Base-by-base conservation (phyloP, 2,329 filamentous ascomycete species). In the Aspergillus awamori region DNA sequence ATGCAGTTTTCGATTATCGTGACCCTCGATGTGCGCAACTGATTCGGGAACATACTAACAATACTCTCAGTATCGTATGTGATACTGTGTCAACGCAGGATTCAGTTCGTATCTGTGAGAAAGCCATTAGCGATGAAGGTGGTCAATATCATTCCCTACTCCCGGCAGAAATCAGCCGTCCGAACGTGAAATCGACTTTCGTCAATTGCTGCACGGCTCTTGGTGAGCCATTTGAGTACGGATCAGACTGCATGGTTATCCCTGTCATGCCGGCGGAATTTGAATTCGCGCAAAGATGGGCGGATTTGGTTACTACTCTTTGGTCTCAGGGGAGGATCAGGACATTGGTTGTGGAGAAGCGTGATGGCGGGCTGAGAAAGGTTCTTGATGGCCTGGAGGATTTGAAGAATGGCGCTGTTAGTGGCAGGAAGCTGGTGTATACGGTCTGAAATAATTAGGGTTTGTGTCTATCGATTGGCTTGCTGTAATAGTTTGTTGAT, bases 1-100 rank as follows among this genome's bases (percentile, higher is more conserved):
- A 51, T 6, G 47, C 22, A 1, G 59, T 56, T 2, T 67, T 64
- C 17, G 63, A 67, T 45, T 68, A 68, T 36, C 59, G 22, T 2
- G 55, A 49, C 1, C 11, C 53, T 1, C 22, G 28, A 2, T 67
- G 61, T 24, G 61, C 52, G 0, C 22, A 22, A 3, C 47, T 60
- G 8, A 68, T 68, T 49, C 55, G 54, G 4, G 26, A 26, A 4
- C 57, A 61, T 36, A 64, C 65, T 15, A 30, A 24, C 2, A 49
- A 54, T 15, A 2, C 15, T 0, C 45, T 67, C 8, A 17, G 8
- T 10, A 41, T 49, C 15, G 60, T 52, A 5, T 36, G 64, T 0
- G 65, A 67, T 33, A 38, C 49, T 33, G 43, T 65, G 1, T 28
- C 61, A 5, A 8, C 43, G 11, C 15, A 39, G 1, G 28, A 33